Conservation (phyloP, 176 grass and related monocot genomes). For the Oryza australiensis region DNA sequence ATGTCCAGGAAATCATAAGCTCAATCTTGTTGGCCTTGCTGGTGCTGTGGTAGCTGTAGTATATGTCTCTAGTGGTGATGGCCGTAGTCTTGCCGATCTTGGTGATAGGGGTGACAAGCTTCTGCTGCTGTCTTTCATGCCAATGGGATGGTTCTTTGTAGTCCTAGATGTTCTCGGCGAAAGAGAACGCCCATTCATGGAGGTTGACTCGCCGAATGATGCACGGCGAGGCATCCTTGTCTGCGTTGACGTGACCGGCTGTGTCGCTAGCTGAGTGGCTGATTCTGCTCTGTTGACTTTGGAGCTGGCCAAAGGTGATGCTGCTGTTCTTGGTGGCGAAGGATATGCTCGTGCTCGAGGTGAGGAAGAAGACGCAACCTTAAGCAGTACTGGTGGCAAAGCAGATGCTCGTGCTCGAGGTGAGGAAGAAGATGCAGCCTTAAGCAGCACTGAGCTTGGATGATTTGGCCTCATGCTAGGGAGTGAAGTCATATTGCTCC, state of each 20-base stretch:
- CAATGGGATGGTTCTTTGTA: neutral
- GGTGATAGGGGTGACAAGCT: conserved; percentile 10
- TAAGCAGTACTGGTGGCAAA: neutral
- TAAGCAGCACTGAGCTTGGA: neutral
- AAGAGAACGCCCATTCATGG: neutral
- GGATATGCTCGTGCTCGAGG: neutral
- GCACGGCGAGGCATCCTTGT: conserved; percentile 13
- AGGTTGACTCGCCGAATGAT: conserved; percentile 18
- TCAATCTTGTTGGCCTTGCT: conserved; percentile 24
- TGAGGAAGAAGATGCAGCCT: neutral
- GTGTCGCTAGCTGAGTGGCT: neutral
- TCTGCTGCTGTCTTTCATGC: neutral
- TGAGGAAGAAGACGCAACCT: neutral
- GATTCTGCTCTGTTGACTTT: neutral
- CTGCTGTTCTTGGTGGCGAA: conserved; percentile 20
- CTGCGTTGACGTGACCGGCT: neutral
- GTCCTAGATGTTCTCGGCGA: conserved; percentile 15
- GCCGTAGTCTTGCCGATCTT: neutral
- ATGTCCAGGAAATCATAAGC: neutral
- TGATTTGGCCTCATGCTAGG: neutral
- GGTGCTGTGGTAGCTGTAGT: neutral
- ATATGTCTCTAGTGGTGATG: neutral
- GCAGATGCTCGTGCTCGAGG: neutral
- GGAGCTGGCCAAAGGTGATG: neutral
- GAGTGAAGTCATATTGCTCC: neutral